Evolutionary conservation across 306 rosid genomes (phyloP).

Genomic region (Acacia acuminata): DNA sequence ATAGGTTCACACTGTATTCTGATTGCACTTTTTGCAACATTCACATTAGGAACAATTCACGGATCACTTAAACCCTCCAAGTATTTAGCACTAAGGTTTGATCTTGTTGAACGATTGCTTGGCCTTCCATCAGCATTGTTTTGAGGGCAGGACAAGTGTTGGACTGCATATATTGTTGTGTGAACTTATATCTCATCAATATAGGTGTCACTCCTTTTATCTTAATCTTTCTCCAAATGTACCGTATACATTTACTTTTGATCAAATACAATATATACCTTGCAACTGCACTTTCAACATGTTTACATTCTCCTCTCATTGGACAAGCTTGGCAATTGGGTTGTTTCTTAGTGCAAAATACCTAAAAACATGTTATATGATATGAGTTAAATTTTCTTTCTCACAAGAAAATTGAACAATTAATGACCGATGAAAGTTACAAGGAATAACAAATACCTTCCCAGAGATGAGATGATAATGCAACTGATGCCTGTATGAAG

Average conservation of each 20-base stretch:
- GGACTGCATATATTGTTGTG: constrained; percentile 30
- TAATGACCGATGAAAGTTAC: neutral
- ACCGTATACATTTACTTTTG: neutral
- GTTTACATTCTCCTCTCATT: constrained; percentile 53
- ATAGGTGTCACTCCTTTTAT: too few species aligned
- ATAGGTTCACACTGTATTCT: constrained; percentile 44
- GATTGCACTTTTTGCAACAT: neutral
- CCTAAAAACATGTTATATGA: constrained; percentile 40
- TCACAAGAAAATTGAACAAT: too few species aligned
- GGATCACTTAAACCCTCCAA: neutral
- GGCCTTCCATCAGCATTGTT: neutral
- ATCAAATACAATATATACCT: constrained; percentile 47
- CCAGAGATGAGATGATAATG: constrained; percentile 86
- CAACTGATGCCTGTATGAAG: constrained; percentile 57
- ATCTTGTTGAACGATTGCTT: neutral
- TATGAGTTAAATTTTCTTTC: neutral
- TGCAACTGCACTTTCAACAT: constrained; percentile 54
- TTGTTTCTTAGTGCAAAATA: constrained; percentile 56
- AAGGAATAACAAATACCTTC: constrained; percentile 46
- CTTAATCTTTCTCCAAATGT: neutral
- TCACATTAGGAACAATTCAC: neutral
- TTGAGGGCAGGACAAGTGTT: constrained; percentile 46
- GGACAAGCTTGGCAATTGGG: constrained; percentile 84
- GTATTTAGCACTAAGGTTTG: neutral
- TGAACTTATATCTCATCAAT: too few species aligned